Base-by-base conservation (phyloP, 2,329 filamentous ascomycete species). In the Neonectria coccinea region DNA sequence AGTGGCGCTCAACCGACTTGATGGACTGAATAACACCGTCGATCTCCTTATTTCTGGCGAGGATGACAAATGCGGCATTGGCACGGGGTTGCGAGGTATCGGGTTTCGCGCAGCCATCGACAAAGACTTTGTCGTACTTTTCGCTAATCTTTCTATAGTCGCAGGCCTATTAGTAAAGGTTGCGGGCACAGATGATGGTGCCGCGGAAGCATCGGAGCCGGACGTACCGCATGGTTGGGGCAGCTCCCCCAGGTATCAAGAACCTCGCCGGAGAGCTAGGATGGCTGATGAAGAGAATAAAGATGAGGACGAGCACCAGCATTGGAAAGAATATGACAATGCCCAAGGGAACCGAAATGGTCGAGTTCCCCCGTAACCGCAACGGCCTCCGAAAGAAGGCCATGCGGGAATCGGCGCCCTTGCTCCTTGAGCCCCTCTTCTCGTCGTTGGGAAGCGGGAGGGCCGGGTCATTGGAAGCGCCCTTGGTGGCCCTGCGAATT, bases 1-100 rank as follows among this genome's bases (percentile, higher is more conserved):
- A 99, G 81, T 99, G 96, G 73, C 96, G 89, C 83, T 99, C 96
- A 71, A 99, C 94, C 47, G 95, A 98, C 83, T 97, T 97, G 79
- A 99, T 88, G 10, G 96, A 98, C 80, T 98, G 93, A 69, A 99
- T 89, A 42, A 99, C 96, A 65, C 96, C 96, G 1, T 97, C 94
- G 69, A 99, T 80, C 82, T 99, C 96, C 84, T 97, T 97, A 78
- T 99, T 98, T 73, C 96, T 86, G 59, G 96, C 96, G 64, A 99
- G 86, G 42, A 99, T 94, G 68, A 99, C 96, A 75, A 99, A 97
- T 27, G 93, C 95, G 65, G 93, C 96, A 76, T 98, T 99, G 71
- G 93, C 96, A 76, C 94, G 89, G 45, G 93, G 93, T 66, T 89
- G 86, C 70, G 88, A 89, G 36, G 90, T 92, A 74, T 97, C 91